Evolutionary conservation across 2,329 filamentous ascomycete species (phyloP).

Genomic region (Fusarium paranaense): DNA sequence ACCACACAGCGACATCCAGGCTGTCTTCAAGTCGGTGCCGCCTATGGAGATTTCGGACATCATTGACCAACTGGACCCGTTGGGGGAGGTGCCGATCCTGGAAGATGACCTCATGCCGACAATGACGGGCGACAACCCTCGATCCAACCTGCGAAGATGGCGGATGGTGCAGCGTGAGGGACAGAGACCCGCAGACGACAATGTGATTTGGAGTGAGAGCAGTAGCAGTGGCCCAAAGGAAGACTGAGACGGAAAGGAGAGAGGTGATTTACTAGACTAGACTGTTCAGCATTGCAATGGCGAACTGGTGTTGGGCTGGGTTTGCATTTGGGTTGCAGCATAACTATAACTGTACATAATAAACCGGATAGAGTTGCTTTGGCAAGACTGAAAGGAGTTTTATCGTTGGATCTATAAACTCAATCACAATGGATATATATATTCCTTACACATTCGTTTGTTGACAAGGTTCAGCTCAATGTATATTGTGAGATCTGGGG

Average conservation of each 20-base stretch:
- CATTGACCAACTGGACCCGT: constrained; percentile 50
- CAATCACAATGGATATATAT: not conserved
- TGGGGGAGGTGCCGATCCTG: constrained; percentile 49
- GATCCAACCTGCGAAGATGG: constrained; percentile 34
- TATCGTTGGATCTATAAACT: not conserved
- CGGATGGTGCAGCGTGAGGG: constrained; percentile 38
- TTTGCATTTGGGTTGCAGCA: not conserved
- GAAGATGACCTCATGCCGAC: constrained; percentile 48
- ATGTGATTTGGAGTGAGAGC: constrained; percentile 25
- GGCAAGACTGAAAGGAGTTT: not conserved
- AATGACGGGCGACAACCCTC: constrained; percentile 42
- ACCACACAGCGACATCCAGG: constrained; percentile 71
- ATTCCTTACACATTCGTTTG: not conserved
- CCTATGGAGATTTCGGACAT: constrained; percentile 55
- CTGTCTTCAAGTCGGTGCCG: constrained; percentile 70
- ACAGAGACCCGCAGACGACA: constrained; percentile 18
- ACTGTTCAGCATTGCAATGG: constrained; percentile 20
- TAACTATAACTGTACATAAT: constrained; percentile 1
- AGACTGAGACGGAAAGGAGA: constrained; percentile 1
- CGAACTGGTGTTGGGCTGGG: constrained; percentile 23
- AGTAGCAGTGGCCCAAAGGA: constrained; percentile 12
- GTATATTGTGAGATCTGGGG: not conserved
- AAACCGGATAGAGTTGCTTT: not conserved
- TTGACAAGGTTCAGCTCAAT: not conserved
- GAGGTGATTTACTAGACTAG: not conserved